phyloP scores from a whole-genome alignment of 2,329 filamentous ascomycete species.

The Aspergillus sp. region DNA sequence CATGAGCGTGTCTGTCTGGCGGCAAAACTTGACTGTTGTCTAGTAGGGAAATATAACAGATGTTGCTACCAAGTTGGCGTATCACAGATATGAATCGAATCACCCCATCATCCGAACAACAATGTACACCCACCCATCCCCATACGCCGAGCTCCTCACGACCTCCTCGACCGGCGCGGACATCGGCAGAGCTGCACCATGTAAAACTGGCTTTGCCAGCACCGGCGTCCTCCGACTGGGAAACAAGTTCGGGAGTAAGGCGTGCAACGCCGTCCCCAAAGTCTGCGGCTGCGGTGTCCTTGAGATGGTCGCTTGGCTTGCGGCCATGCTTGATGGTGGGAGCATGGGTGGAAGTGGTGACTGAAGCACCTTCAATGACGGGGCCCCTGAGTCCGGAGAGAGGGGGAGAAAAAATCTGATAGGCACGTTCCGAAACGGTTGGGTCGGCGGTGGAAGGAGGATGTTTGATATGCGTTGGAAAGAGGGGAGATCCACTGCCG shows the following conservation, averaged over 20 bases:
- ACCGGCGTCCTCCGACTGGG: constrained; percentile 81
- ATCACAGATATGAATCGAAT: constrained; percentile 1
- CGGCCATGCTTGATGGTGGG: constrained; percentile 23
- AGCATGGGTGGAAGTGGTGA: constrained; percentile 61
- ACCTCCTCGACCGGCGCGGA: constrained; percentile 76
- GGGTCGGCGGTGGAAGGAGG: constrained; percentile 65
- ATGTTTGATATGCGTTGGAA: constrained; percentile 76
- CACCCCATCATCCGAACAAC: constrained; percentile 69
- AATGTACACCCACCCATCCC: constrained; percentile 87
- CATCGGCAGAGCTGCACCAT: constrained; percentile 82
- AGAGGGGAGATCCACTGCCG: constrained; percentile 65
- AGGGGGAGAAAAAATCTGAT: constrained; percentile 81
- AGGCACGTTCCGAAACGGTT: constrained; percentile 77
- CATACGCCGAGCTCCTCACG: constrained; percentile 77
- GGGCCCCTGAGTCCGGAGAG: constrained; percentile 51
- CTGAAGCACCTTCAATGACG: constrained; percentile 68
- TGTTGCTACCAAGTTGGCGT: background rate
- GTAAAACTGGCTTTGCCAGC: constrained; percentile 77
- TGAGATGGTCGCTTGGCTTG: constrained; percentile 19
- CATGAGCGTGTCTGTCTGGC: no score
- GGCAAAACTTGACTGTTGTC: no score
- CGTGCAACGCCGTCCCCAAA: constrained; percentile 74
- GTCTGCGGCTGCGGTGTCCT: constrained; percentile 56
- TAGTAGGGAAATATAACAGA: no score
- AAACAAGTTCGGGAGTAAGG: constrained; percentile 75